Conservation (phyloP, 345 rosid genomes). For the Eucalyptus pauciflora region DNA sequence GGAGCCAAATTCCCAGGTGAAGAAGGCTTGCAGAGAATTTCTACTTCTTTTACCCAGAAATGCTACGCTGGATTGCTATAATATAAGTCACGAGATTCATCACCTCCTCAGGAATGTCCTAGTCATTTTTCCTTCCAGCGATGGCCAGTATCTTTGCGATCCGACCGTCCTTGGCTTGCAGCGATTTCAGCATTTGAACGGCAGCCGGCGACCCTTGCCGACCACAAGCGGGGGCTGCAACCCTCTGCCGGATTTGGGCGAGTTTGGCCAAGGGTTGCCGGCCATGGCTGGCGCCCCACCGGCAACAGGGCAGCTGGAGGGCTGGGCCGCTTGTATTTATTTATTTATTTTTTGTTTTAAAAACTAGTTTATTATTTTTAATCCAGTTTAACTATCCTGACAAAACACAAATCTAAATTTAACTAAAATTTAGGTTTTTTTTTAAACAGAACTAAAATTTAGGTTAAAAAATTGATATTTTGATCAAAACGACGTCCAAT, state of each 20-base stretch:
- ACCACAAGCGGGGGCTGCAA: fast-evolving
- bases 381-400: not conserved
- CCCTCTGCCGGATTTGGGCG: fast-evolving
- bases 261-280: too few species aligned
- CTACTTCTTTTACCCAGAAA: not conserved
- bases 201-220: not conserved
- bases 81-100: not conserved
- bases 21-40: not conserved
- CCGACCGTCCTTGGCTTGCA: slow-evolving; percentile 40
- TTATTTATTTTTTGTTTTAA: too few species aligned
- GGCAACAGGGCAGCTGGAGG: fast-evolving
- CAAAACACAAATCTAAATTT: too few species aligned
- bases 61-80: not conserved
- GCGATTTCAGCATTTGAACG: not conserved
- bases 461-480: too few species aligned
- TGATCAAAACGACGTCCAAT: fast-evolving
- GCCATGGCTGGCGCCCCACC: too few species aligned
- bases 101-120: slow-evolving; percentile 72
- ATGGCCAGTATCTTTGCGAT: slow-evolving; percentile 43
- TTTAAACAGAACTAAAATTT: too few species aligned
- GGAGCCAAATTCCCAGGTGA: not conserved
- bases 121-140: slow-evolving; percentile 48
- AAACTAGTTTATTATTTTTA: too few species aligned
- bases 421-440: too few species aligned
- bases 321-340: too few species aligned